Evolutionary conservation across 2,329 filamentous ascomycete species (phyloP), one percentile per base, ranked within the genome.

Genomic region (Neonectria ditissima): DNA sequence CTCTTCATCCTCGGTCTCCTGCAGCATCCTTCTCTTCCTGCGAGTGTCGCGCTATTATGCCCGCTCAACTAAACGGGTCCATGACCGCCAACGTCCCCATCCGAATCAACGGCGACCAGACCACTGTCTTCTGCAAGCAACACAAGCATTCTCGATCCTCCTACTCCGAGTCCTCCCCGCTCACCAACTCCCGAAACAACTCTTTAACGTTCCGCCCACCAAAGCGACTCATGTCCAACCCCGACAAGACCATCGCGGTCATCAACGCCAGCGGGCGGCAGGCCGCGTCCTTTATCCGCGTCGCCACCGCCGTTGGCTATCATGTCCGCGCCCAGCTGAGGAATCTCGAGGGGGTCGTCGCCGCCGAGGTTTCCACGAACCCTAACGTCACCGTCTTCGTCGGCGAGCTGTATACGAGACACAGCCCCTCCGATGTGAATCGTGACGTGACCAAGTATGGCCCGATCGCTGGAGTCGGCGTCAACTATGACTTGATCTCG

Each of bases 241-340:
- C 86, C 47, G 85, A 87, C 76, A 96, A 94, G 82, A 96, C 92
- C 59, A 93, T 97, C 75, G 95, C 94, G 76, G 91, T 97, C 76
- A 94, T 98, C 82, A 98, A 98, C 81, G 93, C 93, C 77, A 95
- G 93, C 78, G 96, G 96, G 75, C 92, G 96, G 73, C 96, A 99
- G 84, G 94, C 95, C 69, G 95, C 95, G 62, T 97, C 94, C 63
- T 89, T 99, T 75, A 96, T 97, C 73, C 92, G 96, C 71, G 94
- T 97, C 76, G 95, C 95, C 62, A 93, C 93, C 47, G 96, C 96
- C 64, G 91, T 98, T 59, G 96, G 96, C 69, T 98, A 96, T 84
- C 89, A 91, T 78, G 95, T 99, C 61, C 92, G 93, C 75, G 96
- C 94, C 30, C 96, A 98, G 82, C 86, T 98, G 78, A 89, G 94